These are phyloP conservation scores for Arabidopsis hybrid DNA, from an alignment of 441 rosid genomes.

Conservation along the genomic window DNA sequence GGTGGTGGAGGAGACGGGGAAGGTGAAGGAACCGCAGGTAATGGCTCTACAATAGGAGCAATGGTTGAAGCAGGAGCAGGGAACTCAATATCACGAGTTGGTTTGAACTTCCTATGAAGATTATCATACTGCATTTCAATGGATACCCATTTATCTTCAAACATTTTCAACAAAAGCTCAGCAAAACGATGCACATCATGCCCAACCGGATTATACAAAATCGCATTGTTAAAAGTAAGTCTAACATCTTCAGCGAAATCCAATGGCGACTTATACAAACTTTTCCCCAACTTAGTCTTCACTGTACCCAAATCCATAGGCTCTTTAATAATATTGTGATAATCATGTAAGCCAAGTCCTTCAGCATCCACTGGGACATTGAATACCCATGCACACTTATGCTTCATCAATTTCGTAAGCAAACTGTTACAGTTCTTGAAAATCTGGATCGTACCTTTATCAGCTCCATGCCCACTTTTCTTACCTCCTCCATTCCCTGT, in stretches of 20 bases:
- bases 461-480: constrained; percentile 49
- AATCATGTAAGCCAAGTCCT: constrained; percentile 78
- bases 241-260: constrained; percentile 90
- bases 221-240: constrained; percentile 87
- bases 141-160: constrained; percentile 76
- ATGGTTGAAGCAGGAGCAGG: constrained; percentile 51
- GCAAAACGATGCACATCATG: constrained; percentile 91
- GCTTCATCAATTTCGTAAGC: constrained; percentile 81
- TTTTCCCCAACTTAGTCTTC: constrained; percentile 59
- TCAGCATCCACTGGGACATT: constrained; percentile 87
- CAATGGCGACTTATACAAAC: constrained; percentile 65
- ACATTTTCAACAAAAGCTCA: constrained; percentile 54
- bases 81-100: constrained; percentile 42
- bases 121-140: constrained; percentile 54
- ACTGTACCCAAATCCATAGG: constrained; percentile 99
- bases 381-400: constrained; percentile 84
- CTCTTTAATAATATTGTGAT: constrained; percentile 69
- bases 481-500: constrained; percentile 50
- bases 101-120: constrained; percentile 44
- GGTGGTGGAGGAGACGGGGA: constrained; percentile 29
- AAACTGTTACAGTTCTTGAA: constrained; percentile 64
- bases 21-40: constrained; percentile 34
- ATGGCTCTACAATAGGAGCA: constrained; percentile 44
- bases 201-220: constrained; percentile 81
- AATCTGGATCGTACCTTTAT: constrained; percentile 49